Percentiles rank a stretch among this genome's conserved stretches.
Conservation (phyloP, 179 eudicot genomes). For the Kewa caespitosa region DNA sequence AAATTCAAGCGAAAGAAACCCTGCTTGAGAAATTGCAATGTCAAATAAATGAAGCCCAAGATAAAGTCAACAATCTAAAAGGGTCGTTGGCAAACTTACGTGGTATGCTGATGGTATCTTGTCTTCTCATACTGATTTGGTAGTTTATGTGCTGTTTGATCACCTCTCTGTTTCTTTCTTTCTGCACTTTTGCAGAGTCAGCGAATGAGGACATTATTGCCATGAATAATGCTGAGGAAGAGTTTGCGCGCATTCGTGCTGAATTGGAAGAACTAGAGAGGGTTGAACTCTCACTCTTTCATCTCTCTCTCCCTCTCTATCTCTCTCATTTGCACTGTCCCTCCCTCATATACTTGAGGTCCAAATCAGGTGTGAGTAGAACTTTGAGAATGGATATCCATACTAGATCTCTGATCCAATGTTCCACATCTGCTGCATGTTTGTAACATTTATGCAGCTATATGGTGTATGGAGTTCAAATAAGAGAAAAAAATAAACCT, state of each 20-base stretch:
- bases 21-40: slow-evolving; percentile 39
- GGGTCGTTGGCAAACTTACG: slow-evolving; percentile 54
- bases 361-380: too few species aligned
- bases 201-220: slow-evolving; percentile 68
- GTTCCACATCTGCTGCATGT: too few species aligned
- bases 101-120: slow-evolving; percentile 46
- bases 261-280: slow-evolving; percentile 46
- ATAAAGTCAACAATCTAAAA: slow-evolving; percentile 50
- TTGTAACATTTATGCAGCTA: neutral
- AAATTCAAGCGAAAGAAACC: slow-evolving; percentile 51
- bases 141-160: slow-evolving; percentile 11
- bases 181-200: slow-evolving; percentile 49
- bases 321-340: neutral
- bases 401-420: too few species aligned
- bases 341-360: neutral
- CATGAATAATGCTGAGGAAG: slow-evolving; percentile 55
- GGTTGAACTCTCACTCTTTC: slow-evolving; percentile 37
- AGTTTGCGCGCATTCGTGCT: slow-evolving; percentile 47
- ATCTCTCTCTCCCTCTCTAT: neutral
- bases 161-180: slow-evolving; percentile 9
- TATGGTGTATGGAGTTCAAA: neutral
- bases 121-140: neutral
- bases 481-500: too few species aligned
- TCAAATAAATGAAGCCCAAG: slow-evolving; percentile 45
- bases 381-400: too few species aligned